Base-by-base conservation (phyloP, 2,329 filamentous ascomycete species). In the Beauveria sp. region DNA sequence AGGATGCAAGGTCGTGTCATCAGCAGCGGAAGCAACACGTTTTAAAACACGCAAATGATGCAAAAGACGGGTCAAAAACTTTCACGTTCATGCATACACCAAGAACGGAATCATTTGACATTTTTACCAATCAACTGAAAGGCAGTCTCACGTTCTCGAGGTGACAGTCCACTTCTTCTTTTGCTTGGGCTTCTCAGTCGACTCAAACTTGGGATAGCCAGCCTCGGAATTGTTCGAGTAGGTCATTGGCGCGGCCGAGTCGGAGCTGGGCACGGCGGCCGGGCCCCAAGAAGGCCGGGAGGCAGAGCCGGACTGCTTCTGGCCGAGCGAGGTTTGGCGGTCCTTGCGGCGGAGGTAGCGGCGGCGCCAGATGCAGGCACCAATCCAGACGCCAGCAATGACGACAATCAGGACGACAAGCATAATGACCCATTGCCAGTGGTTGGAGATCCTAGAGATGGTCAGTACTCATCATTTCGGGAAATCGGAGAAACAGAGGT, bases 351-450 rank as follows among this genome's bases (percentile, higher is more conserved):
- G 85, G 65, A 91, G 79, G 73, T 93, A 88, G 66, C 88, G 86
- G 62, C 86, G 85, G 66, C 90, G 88, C 75, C 90, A 85, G 72
- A 88, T 83, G 69, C 86, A 84, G 45, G 87, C 88, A 20, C 83
- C 79, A 45, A 88, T 75, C 79, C 87, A 89, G 68, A 91, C 82
- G 62, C 79, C 78, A 16, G 81, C 75, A 64, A 96, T 89, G 58
- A 79, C 87, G 63, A 93, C 77, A 49, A 87, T 81, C 30, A 96
- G 80, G 64, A 93, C 77, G 65, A 91, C 86, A 58, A 95, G 79
- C 81, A 95, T 91, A 64, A 93, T 80, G 51, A 96, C 84, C 90
- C 90, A 96, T 77, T 86, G 81, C 78, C 84, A 91, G 73, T 93
- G 90, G 30, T 78, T 80, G 8, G 81, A 79, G 55, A 90, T 75